Base-by-base conservation (phyloP, 768 basidiomycete genomes). In the Mycena sanguinolenta region DNA sequence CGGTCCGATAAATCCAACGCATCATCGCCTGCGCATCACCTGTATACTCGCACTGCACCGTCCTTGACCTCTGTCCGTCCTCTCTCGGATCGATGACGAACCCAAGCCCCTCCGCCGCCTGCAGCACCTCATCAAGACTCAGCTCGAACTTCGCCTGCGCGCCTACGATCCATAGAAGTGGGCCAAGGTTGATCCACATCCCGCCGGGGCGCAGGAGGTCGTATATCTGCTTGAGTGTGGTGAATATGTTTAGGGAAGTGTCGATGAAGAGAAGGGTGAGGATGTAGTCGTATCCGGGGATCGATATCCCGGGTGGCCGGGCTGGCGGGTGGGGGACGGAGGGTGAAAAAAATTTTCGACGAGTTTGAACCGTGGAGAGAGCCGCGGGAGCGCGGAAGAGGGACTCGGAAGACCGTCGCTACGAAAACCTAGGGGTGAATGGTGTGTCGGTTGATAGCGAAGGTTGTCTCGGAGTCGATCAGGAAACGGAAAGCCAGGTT, bases 401-500 rank as follows among this genome's bases (percentile, higher is more conserved):
- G 14, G 84, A 77, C 17, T 82, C 82, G 17, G 82, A 82, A 28
- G 81, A 82, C 16, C 86, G 84, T 73, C 91, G 90, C 75, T 93
- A 91, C 21, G 91, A 92, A 78, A 91, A 92, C 87, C 89, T 88
- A 92, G 0, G 92, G 92, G 50, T 86, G 84, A 9, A 92, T 65
- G 12, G 73, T 77, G 76, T 92, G 90, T 74, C 91, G 82, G 58
- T 88, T 76, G 1, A 76, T 54, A 9, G 65, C 39, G 1, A 79
- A 77, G 0, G 90, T 89, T 6, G 81, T 78, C 7, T 82, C 79
- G 6, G 84, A 81, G 1, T 87, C 89, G 21, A 90, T 82, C 16
- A 92, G 81, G 75, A 90, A 88, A 4, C 87, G 86, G 64, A 90
- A 83, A 0, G 87, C 87, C 17, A 92, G 81, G 50, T 83, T 89